Evolutionary conservation across 1,284 basidiomycete species (phyloP).

Genomic region (Trichosporon ovoides): DNA sequence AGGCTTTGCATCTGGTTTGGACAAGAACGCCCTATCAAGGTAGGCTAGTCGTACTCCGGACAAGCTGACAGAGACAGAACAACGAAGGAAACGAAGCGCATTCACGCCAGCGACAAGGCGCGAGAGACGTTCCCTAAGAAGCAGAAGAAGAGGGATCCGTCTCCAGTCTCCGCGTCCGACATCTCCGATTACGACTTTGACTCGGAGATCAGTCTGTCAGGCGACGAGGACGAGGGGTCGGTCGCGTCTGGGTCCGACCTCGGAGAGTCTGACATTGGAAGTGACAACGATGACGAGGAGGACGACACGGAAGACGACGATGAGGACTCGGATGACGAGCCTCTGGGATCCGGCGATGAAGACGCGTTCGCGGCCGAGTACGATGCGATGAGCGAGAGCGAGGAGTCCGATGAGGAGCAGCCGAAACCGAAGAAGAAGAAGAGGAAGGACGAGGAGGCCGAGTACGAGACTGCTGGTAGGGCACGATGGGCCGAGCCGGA

Average conservation of each 20-base stretch:
- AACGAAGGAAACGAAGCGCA: conserved; percentile 45
- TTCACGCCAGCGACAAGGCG: conserved; percentile 43
- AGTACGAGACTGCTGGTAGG: conserved; percentile 38
- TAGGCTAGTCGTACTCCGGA: conserved; percentile 18
- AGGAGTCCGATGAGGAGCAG: conserved; percentile 20
- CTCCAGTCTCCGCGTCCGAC: conserved; percentile 26
- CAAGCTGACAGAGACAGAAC: conserved; percentile 26
- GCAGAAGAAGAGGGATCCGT: conserved; percentile 30
- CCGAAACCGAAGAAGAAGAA: conserved; percentile 32
- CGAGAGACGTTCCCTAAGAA: conserved; percentile 37
- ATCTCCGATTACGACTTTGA: conserved; percentile 33
- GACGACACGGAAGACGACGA: conserved; percentile 21
- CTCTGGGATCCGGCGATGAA: conserved; percentile 22
- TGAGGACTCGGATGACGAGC: conserved; percentile 18
- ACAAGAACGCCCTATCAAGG: conserved; percentile 40
- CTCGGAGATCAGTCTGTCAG: conserved; percentile 32
- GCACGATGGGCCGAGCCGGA: conserved; percentile 29
- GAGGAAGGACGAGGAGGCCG: conserved; percentile 37
- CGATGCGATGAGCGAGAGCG: conserved; percentile 21
- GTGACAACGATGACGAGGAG: conserved; percentile 22
- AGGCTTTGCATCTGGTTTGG: conserved; percentile 38
- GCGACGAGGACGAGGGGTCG: conserved; percentile 37
- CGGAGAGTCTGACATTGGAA: conserved; percentile 13
- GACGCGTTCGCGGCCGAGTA: conserved; percentile 17
- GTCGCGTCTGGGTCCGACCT: conserved; percentile 6